Evolutionary conservation across 2,329 filamentous ascomycete species (phyloP), one percentile per base, ranked within the genome.

Genomic region (Talaromyces sp.): DNA sequence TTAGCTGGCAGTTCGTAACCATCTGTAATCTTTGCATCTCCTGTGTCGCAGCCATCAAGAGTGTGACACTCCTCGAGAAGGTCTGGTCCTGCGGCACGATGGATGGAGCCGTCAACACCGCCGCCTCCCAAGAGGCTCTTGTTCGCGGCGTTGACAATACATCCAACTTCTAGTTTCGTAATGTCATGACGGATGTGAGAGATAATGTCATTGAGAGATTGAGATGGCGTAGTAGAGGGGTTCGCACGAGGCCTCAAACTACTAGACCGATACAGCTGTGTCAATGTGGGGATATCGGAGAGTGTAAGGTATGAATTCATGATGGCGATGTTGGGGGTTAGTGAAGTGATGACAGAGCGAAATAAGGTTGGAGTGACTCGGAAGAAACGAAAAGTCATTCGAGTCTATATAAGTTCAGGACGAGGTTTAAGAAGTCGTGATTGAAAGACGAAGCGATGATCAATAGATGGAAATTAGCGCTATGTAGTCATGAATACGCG

Each of bases 131-230:
- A 82, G 0, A 98, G 85, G 1, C 82, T 83, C 10, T 76, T 77
- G 74, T 98, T 98, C 52, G 95, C 93, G 0, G 95, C 93, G 73
- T 98, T 98, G 73, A 98, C 93, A 67, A 97, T 95, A 65, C 89
- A 89, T 70, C 92, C 91, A 53, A 92, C 83, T 33, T 82, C 73
- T 4, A 98, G 84, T 15, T 81, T 86, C 15, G 93, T 97, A 74
- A 98, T 96, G 74, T 96, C 92, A 67, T 86, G 85, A 61, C 85
- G 84, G 66, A 92, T 82, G 42, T 93, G 78, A 53, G 84, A 85
- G 68, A 97, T 82, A n/a, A 62, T 72, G 47, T 74, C 66, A 57
- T 76, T 76, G 49, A 90, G 79, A 10, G 75, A 67, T 60, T 81
- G 73, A n/a, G 82, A 85, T 8, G 80, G 75, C 22, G 72, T 67